These are phyloP conservation scores for Suillus ampliporus DNA, from an alignment of 768 basidiomycete genomes.

Conservation along the genomic window DNA sequence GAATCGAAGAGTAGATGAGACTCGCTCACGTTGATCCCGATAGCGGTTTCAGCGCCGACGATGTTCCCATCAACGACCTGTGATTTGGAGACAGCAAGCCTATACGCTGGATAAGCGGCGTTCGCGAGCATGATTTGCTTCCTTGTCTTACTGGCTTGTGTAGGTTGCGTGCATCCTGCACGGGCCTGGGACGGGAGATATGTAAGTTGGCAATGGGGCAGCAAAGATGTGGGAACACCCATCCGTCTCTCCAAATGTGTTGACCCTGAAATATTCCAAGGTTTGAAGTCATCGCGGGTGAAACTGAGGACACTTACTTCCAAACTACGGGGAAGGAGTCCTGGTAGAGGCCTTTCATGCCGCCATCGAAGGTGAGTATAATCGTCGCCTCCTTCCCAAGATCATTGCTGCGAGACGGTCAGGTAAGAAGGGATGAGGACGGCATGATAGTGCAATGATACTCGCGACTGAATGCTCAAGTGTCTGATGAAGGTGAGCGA, in stretches of 20 bases:
- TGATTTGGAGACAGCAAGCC: background rate
- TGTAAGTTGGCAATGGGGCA: background rate
- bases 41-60: background rate
- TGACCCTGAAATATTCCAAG: background rate
- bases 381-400: background rate
- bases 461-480: slow-evolving; percentile 1
- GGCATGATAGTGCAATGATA: background rate
- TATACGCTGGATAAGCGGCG: background rate
- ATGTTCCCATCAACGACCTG: background rate
- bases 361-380: background rate
- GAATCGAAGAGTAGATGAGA: no score
- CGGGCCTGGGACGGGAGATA: background rate
- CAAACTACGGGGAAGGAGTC: background rate
- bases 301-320: background rate
- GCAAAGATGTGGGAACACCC: background rate
- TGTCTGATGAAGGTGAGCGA: background rate
- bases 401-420: background rate
- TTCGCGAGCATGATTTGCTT: background rate
- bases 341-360: background rate
- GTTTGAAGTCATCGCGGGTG: background rate
- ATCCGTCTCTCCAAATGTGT: background rate
- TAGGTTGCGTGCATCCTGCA: background rate
- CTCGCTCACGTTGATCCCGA: background rate
- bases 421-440: background rate
- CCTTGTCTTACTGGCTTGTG: background rate